Base-by-base conservation (phyloP, 306 rosid species). In the Dalbergia cultrata region DNA sequence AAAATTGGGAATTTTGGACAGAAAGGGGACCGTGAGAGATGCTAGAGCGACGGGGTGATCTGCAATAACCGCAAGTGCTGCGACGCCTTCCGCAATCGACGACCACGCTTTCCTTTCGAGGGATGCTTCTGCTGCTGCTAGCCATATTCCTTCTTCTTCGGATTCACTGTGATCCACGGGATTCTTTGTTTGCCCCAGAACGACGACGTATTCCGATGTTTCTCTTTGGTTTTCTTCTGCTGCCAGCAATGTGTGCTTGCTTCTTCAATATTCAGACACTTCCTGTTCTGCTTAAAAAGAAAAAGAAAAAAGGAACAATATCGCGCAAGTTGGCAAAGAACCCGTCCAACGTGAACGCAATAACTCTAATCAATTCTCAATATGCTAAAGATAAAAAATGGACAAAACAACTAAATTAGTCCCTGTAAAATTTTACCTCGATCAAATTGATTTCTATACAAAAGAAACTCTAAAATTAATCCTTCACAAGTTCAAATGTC, bases 41-140 rank as follows among this genome's bases (percentile, higher is more conserved):
- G 85, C 99, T 90, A 76, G 84, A 75, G 59, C 72, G 89, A 83
- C 88, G 81, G 8, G 88, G 65, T 52, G 97, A 90, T 90, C 79
- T 82, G 75, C 99, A 95, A 59, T 95, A 96, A 60, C 98, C 99
- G 76, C 99, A 95, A 53, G 94, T 76, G 82, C 88, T 80, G 75
- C 82, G 86, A 39, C 86, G 87, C 64, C 83, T 86, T 75, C 91
- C 89, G 6, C 82, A 90, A 79, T 96, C 92, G 9, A 60, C 67
- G 18, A 96, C 97, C 8, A 88, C 89, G 82, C 90, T 93, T 80
- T 89, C 93, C 43, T 74, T 87, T 31, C 87, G 80, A 52, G 64
- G 41, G 75, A 81, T 76, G 82, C 74, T 82, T 80, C 89, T 73
- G 80, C 90, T 84, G 47, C 90, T 91, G 89, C 99, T 90, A 8